phyloP scores from a whole-genome alignment of 352 stramenopile species.

The Phytophthora boehmeriae region DNA sequence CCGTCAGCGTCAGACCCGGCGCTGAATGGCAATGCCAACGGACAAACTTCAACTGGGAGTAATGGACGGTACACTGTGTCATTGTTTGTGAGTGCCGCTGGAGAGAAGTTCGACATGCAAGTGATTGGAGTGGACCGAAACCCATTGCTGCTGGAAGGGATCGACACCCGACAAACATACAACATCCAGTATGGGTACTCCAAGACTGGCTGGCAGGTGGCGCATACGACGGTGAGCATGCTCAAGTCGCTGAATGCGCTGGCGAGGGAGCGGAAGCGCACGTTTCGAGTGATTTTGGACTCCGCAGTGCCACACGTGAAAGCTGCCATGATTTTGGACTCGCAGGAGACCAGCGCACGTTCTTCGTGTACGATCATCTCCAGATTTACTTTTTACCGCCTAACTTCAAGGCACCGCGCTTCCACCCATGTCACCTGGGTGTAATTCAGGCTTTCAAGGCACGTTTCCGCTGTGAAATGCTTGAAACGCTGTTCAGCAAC shows the following conservation, averaged over 20 bases:
- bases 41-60: background rate
- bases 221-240: slow-evolving; percentile 78
- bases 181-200: slow-evolving; percentile 83
- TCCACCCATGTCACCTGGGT: slow-evolving; percentile 77
- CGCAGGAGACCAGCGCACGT: slow-evolving; percentile 85
- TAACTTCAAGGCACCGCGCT: slow-evolving; percentile 76
- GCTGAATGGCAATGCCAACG: slow-evolving; percentile 7
- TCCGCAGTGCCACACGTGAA: slow-evolving; percentile 86
- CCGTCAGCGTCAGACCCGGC: slow-evolving; percentile 21
- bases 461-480: slow-evolving; percentile 75
- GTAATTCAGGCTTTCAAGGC: slow-evolving; percentile 85
- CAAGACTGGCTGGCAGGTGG: slow-evolving; percentile 83
- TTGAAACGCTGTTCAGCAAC: slow-evolving; percentile 76
- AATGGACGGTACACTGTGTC: slow-evolving; percentile 70
- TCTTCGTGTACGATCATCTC: slow-evolving; percentile 85
- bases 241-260: slow-evolving; percentile 82
- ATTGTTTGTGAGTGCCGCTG: slow-evolving; percentile 77
- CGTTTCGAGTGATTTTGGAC: slow-evolving; percentile 83
- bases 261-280: slow-evolving; percentile 72
- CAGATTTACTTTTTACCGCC: slow-evolving; percentile 84
- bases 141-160: slow-evolving; percentile 59
- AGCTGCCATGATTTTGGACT: slow-evolving; percentile 86
- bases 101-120: slow-evolving; percentile 84
- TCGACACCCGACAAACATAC: slow-evolving; percentile 67
- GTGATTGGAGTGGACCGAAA: slow-evolving; percentile 75